Conservation (phyloP, 1,139 yeast genomes). For the Hemisphaericaspora xylanilytica region DNA sequence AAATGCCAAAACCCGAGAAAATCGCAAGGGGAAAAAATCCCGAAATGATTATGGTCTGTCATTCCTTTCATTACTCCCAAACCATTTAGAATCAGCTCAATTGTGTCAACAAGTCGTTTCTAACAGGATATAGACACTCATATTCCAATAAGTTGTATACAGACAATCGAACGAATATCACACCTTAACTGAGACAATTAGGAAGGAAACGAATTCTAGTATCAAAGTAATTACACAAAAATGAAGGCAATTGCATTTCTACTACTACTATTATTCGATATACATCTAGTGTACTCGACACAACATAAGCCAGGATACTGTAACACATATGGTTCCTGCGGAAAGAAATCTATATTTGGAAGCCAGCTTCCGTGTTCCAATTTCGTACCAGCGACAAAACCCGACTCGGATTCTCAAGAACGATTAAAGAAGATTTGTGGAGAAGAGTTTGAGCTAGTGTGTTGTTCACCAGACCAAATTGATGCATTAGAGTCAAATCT, state of each 20-base stretch:
- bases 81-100: no score
- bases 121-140: no score
- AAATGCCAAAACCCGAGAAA: no score
- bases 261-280: conserved; percentile 4
- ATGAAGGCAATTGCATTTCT: conserved; percentile 4
- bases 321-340: conserved; percentile 67
- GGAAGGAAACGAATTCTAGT: no score
- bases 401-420: conserved; percentile 43
- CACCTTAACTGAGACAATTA: no score
- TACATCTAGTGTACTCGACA: conserved; percentile 6
- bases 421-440: conserved; percentile 70
- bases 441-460: conserved; percentile 30
- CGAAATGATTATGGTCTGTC: no score
- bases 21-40: no score
- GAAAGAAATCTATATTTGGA: conserved; percentile 80
- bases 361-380: conserved; percentile 75
- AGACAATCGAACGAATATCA: no score
- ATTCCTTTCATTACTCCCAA: no score
- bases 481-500: conserved; percentile 46
- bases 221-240: not conserved
- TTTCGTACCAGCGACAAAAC: conserved; percentile 44
- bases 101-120: no score
- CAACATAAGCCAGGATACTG: conserved; percentile 39
- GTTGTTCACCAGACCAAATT: conserved; percentile 42
- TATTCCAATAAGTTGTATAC: no score